Base-by-base conservation (phyloP, 2,329 filamentous ascomycete genomes). In the Alternaria brassicicola region DNA sequence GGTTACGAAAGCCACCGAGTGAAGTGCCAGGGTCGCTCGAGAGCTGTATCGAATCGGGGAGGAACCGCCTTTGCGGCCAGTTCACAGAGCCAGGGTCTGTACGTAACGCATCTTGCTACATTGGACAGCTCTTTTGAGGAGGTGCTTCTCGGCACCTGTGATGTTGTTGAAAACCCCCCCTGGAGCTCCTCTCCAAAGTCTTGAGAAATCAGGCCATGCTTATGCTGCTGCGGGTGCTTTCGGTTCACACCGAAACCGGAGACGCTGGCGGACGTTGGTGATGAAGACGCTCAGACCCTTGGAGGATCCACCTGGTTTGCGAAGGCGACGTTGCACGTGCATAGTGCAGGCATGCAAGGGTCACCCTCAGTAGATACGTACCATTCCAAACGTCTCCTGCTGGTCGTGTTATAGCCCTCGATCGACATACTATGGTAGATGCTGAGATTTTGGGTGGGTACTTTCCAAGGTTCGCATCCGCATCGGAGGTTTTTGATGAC, bases 1-100 rank as follows among this genome's bases (percentile, higher is more conserved):
- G 50, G 35, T 47, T 42, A 35, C 42, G 26, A 48, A 35, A 42
- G 36, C 9, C 35, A 45, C 50, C 42, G 41, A 57, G 30, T 21
- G 49, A 25, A 38, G 35, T 23, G 26, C 48, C 41, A 51, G 48
- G 48, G 48, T 30, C 43, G 17, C 35, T 41, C 26, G 21, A 26
- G 21, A 15, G 55, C 41, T 28, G 35, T 38, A 48, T 48, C 35
- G 28, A 57, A 35, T 31, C 25, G 19, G 26, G 28, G 33, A 26
- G 28, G 17, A 45, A 43, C 15, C 39, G 30, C 31, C 30, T 45
- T 28, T 52, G 47, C 39, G 39, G 39, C 19, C 17, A 12, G 43
- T 33, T 52, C 46, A 31, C 13, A 28, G 13, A 19, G 47, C 38
- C 38, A 36, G 52, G 52, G 52, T 50, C 13, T 55, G 26, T 23